phyloP scores from a whole-genome alignment of 1,139 yeast genomes.

The Hemisphaericaspora xylofermentans region DNA sequence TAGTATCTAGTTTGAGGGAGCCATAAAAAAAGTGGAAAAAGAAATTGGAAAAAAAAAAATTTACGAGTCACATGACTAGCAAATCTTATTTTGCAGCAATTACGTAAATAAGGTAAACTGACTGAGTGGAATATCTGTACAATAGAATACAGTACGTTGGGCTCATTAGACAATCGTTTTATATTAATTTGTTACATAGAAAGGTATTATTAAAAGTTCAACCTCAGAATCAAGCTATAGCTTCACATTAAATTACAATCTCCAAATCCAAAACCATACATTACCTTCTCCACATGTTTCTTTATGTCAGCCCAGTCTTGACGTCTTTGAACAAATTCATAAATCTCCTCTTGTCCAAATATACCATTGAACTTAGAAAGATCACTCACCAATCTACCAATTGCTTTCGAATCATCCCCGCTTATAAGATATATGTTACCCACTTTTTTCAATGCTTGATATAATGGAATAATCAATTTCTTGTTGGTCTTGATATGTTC shows the following conservation, averaged over 20 bases:
- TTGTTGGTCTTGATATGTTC: conserved; percentile 58
- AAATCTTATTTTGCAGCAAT: too few species aligned
- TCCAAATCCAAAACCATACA: conserved; percentile 81
- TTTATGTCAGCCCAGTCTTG: conserved; percentile 81
- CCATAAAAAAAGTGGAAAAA: conserved; percentile 2
- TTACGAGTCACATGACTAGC: conserved; percentile 1
- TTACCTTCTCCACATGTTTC: conserved; percentile 85
- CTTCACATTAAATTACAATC: conserved; percentile 55
- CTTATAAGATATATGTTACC: conserved; percentile 82
- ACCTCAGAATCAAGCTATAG: too few species aligned
- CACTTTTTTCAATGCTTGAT: conserved; percentile 77
- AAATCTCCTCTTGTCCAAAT: conserved; percentile 87
- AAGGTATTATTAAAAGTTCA: too few species aligned
- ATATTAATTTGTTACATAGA: too few species aligned
- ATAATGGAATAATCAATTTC: conserved; percentile 69
- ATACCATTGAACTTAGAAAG: conserved; percentile 85
- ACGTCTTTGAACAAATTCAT: conserved; percentile 86
- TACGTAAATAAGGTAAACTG: too few species aligned
- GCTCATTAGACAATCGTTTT: too few species aligned
- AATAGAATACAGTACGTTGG: too few species aligned
- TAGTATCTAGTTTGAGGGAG: too few species aligned
- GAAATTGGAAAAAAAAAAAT: not conserved
- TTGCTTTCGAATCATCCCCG: conserved; percentile 72
- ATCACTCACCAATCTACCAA: conserved; percentile 83
- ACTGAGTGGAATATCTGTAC: too few species aligned